Conservation (phyloP, 1,284 basidiomycete species). For the Tylopilus sp. region DNA sequence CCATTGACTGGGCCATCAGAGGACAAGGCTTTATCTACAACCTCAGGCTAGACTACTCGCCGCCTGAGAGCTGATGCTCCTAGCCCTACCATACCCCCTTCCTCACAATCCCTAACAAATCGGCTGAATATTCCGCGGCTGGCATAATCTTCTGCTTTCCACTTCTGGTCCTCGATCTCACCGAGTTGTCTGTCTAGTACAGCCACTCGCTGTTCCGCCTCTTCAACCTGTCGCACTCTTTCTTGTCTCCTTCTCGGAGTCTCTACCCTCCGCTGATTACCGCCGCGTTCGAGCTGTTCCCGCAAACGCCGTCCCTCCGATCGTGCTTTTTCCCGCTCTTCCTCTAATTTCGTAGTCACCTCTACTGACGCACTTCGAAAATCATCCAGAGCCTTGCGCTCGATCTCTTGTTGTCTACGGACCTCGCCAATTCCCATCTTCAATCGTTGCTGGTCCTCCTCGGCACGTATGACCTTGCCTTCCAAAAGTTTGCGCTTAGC, state of each 20-base stretch:
- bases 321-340: not conserved
- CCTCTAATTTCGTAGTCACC: not conserved
- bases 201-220: not conserved
- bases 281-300: not conserved
- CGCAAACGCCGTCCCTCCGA: not conserved
- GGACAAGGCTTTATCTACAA: too few relatives aligned
- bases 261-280: not conserved
- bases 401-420: not conserved
- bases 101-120: not conserved
- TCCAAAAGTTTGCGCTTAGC: conserved; percentile 1
- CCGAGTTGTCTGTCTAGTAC: not conserved
- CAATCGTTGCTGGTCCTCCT: conserved; percentile 2
- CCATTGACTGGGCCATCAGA: too few relatives aligned
- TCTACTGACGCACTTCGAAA: not conserved
- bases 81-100: too few relatives aligned
- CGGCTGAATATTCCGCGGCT: not conserved
- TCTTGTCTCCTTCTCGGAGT: not conserved
- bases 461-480: not conserved
- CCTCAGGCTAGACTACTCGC: too few relatives aligned
- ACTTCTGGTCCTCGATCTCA: not conserved
- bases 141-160: not conserved
- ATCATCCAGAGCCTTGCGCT: not conserved
- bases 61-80: too few relatives aligned
- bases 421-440: conserved; percentile 6
- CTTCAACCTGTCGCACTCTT: not conserved